phyloP scores from a whole-genome alignment of 2,329 filamentous ascomycete species.

The Albophoma yamanashiensis region DNA sequence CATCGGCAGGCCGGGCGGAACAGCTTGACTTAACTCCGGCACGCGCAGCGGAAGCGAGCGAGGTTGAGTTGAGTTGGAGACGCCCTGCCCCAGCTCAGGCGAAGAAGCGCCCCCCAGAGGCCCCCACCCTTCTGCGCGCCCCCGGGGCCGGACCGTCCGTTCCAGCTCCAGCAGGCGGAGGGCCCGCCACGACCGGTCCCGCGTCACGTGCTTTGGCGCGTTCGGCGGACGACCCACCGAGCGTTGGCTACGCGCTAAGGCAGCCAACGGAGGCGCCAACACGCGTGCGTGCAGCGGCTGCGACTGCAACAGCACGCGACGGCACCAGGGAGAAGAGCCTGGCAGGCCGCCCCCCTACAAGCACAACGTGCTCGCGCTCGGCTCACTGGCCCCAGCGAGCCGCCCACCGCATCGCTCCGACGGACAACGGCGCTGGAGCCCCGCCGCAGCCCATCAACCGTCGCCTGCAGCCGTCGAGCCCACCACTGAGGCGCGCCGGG shows the following conservation, averaged over 20 bases:
- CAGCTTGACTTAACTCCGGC: conserved; percentile 3
- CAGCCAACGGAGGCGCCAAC: neutral
- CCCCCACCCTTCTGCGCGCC: too few species aligned
- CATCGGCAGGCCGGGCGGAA: conserved; percentile 4
- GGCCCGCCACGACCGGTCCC: neutral
- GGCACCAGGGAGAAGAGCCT: neutral
- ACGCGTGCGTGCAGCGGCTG: neutral
- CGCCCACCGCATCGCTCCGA: too few species aligned
- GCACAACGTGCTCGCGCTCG: too few species aligned
- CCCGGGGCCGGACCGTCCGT: neutral
- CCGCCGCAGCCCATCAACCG: neutral
- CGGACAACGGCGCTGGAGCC: neutral
- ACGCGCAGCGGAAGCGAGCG: neutral
- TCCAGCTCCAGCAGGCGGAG: neutral
- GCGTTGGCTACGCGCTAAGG: neutral
- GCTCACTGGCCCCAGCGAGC: too few species aligned
- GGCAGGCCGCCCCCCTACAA: too few species aligned
- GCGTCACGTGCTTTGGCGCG: neutral
- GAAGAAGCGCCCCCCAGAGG: neutral
- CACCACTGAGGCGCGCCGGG: neutral
- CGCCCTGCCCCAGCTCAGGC: neutral
- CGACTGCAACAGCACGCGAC: neutral
- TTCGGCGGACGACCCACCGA: neutral
- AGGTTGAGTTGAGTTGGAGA: neutral
- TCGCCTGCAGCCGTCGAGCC: neutral